phyloP scores from a whole-genome alignment of 2,329 filamentous ascomycete genomes.

The Cytospora piceae region DNA sequence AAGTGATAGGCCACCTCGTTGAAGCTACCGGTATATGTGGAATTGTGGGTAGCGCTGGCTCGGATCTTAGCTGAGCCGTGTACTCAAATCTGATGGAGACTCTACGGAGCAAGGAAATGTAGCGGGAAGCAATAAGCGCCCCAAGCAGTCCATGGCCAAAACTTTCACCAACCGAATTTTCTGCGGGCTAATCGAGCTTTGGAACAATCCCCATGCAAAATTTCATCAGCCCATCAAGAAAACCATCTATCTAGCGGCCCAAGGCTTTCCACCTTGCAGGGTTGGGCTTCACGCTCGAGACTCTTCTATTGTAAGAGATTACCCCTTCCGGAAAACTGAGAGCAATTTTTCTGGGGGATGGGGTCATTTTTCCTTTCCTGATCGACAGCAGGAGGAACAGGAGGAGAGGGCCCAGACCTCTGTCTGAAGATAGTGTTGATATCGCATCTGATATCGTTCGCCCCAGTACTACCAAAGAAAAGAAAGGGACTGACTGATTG shows the following conservation, averaged over 20 bases:
- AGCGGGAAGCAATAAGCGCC: neutral
- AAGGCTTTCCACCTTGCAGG: neutral
- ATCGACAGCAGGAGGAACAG: neutral
- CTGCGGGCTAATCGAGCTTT: neutral
- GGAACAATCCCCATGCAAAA: neutral
- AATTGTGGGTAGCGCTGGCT: neutral
- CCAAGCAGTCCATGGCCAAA: neutral
- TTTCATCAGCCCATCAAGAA: neutral
- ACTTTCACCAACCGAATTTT: neutral
- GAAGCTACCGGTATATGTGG: neutral
- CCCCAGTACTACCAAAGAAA: neutral
- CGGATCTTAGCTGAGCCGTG: neutral
- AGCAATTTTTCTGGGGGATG: neutral
- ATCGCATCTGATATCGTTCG: neutral
- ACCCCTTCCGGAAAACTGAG: neutral
- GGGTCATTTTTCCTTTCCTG: neutral
- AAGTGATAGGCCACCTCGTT: neutral
- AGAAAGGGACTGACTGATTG: neutral
- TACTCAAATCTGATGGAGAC: neutral
- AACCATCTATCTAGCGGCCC: neutral
- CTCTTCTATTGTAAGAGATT: neutral
- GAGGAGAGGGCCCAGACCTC: neutral
- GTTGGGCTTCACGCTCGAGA: neutral
- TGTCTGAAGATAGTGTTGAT: neutral
- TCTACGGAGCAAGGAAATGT: neutral